These are phyloP conservation scores for Ogataea paradorogensis DNA, from an alignment of 805 yeast genomes.

Conservation along the genomic window DNA sequence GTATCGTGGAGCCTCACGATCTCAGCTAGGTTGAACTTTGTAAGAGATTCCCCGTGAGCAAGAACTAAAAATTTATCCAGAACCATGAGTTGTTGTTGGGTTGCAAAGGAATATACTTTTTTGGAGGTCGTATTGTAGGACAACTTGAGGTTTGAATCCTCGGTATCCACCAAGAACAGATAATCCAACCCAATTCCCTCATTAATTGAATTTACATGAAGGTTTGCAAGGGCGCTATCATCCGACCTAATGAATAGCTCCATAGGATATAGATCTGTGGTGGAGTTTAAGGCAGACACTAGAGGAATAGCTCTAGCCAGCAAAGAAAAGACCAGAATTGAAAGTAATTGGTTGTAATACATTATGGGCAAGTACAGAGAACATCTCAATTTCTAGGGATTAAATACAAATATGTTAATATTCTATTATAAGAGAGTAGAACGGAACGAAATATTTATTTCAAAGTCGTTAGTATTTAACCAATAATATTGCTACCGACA, in stretches of 20 bases:
- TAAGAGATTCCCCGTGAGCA: conserved; percentile 11
- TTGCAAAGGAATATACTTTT: conserved; percentile 8
- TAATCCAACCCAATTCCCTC: conserved; percentile 20
- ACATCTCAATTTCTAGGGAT: background rate
- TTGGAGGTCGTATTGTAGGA: conserved; percentile 6
- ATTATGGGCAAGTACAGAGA: too few species aligned
- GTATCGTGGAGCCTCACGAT: conserved; percentile 4
- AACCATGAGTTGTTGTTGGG: conserved; percentile 11
- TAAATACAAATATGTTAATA: background rate
- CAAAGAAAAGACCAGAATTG: background rate
- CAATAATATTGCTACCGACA: conserved; percentile 19
- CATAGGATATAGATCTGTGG: conserved; percentile 3
- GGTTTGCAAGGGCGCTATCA: conserved; percentile 3
- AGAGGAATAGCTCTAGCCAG: background rate
- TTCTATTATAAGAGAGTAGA: conserved; percentile 8
- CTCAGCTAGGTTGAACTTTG: conserved; percentile 5
- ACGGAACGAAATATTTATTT: conserved; percentile 9
- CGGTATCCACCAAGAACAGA: conserved; percentile 14
- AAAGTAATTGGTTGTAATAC: background rate
- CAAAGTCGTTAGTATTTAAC: conserved; percentile 8
- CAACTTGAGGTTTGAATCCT: conserved; percentile 11
- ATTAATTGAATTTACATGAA: conserved; percentile 15
- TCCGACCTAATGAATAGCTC: conserved; percentile 8
- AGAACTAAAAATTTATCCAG: conserved; percentile 14
- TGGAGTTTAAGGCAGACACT: background rate